A percentile compares a stretch with the other conserved stretches of the same genome.
These are phyloP conservation scores for Euptelea pleiosperma DNA, from an alignment of 164 flowering plant genomes.

Conservation along the genomic window DNA sequence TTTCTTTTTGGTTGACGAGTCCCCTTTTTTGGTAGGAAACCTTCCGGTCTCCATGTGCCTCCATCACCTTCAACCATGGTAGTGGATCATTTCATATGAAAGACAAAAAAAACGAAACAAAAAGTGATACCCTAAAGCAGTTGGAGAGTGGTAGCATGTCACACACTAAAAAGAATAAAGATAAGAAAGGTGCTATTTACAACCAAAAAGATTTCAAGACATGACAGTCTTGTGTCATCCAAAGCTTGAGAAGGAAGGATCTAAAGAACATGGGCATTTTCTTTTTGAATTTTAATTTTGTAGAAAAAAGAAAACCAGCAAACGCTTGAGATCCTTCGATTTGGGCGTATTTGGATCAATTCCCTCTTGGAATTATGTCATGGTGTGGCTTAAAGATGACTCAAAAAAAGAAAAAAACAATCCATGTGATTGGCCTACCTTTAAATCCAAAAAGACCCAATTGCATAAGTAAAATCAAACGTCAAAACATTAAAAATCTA, in stretches of 20 bases:
- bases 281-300: no score
- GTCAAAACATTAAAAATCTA: constrained; percentile 11
- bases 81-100: constrained; percentile 40
- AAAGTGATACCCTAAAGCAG: constrained; percentile 23
- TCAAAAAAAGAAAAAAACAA: no score
- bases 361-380: constrained; percentile 4
- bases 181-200: constrained; percentile 29
- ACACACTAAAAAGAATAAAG: constrained; percentile 30
- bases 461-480: constrained; percentile 1
- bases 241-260: constrained; percentile 34
- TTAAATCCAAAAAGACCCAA: constrained; percentile 5
- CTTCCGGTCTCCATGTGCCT: constrained; percentile 46
- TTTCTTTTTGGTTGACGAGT: constrained; percentile 34
- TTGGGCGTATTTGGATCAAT: constrained; percentile 16
- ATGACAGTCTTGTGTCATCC: constrained; percentile 17
- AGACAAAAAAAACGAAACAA: constrained; percentile 36
- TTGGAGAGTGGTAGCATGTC: constrained; percentile 34
- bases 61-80: constrained; percentile 37
- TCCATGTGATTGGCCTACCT: constrained; percentile 34
- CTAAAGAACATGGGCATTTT: constrained; percentile 13
- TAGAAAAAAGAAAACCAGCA: constrained; percentile 18
- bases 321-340: constrained; percentile 17
- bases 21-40: constrained; percentile 26
- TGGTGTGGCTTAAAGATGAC: constrained; percentile 15
- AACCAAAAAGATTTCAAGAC: constrained; percentile 29